A percentile compares a stretch with the other conserved stretches of the same genome.
phyloP scores from a whole-genome alignment of 768 basidiomycete species.

The Punctularia strigosozonata region DNA sequence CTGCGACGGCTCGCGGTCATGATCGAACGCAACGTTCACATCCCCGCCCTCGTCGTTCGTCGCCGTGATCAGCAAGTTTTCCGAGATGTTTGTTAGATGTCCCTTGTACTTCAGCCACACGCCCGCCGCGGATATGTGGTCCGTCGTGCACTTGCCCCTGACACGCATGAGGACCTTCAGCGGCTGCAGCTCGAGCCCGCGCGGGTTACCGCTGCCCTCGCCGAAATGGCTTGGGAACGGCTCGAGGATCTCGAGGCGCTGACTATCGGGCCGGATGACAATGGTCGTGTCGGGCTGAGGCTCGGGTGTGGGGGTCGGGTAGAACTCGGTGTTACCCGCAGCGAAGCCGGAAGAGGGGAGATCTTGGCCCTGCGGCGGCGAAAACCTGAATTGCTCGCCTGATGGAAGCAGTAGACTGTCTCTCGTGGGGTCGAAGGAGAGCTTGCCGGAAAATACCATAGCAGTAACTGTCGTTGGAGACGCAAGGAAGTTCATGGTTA shows the following conservation, averaged over 20 bases:
- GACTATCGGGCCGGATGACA: constrained; percentile 65
- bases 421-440: constrained; percentile 87
- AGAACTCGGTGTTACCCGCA: constrained; percentile 58
- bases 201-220: constrained; percentile 26
- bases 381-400: constrained; percentile 75
- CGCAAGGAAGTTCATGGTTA: constrained; percentile 96
- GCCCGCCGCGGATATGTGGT: constrained; percentile 96
- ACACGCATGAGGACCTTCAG: constrained; percentile 85
- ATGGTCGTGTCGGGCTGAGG: constrained; percentile 72
- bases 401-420: constrained; percentile 58
- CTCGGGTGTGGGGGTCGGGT: constrained; percentile 61
- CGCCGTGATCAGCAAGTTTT: constrained; percentile 93
- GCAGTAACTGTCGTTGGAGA: constrained; percentile 97
- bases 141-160: constrained; percentile 97
- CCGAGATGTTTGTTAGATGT: constrained; percentile 90
- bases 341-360: constrained; percentile 80
- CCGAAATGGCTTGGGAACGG: constrained; percentile 79
- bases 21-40: constrained; percentile 86
- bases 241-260: constrained; percentile 76
- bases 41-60: constrained; percentile 92
- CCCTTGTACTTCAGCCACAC: constrained; percentile 99
- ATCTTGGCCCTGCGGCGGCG: constrained; percentile 73
- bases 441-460: constrained; percentile 89
- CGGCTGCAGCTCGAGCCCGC: constrained; percentile 64
- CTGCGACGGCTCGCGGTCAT: constrained; percentile 33